These are phyloP conservation scores for Neonectria faginata DNA, from an alignment of 2,329 filamentous ascomycete genomes.

Conservation along the genomic window DNA sequence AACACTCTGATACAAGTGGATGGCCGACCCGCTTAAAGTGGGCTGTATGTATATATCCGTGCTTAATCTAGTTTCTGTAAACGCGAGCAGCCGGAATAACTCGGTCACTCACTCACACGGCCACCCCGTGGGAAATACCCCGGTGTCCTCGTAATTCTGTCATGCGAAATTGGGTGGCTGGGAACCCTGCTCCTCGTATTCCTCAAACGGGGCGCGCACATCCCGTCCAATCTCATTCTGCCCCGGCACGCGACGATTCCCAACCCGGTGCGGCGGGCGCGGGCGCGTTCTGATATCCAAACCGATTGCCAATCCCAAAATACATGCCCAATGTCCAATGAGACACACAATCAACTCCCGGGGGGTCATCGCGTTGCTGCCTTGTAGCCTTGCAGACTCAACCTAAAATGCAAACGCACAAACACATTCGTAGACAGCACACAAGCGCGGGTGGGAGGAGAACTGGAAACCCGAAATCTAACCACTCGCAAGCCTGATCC, in stretches of 20 bases:
- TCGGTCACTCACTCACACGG: not conserved
- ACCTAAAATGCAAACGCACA: not conserved
- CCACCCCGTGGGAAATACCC: not conserved
- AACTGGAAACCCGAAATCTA: slow-evolving; percentile 10
- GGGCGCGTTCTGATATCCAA: slow-evolving; percentile 24
- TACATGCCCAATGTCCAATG: slow-evolving; percentile 9
- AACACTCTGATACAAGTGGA: slow-evolving; percentile 26
- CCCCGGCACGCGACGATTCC: slow-evolving; percentile 38
- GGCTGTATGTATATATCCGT: slow-evolving; percentile 13
- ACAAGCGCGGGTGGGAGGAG: not conserved
- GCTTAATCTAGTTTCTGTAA: slow-evolving; percentile 19
- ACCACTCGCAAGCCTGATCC: not conserved
- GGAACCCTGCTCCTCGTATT: slow-evolving; percentile 14
- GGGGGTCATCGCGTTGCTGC: not conserved
- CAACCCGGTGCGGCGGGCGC: slow-evolving; percentile 31
- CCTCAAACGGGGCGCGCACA: slow-evolving; percentile 3
- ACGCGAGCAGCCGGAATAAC: slow-evolving; percentile 11
- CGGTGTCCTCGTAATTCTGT: not conserved
- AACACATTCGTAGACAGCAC: not conserved
- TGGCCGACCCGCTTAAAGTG: slow-evolving; percentile 25
- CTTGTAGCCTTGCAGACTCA: not conserved
- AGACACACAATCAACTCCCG: not conserved
- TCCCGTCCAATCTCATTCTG: slow-evolving; percentile 31
- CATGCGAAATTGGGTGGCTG: slow-evolving; percentile 22
- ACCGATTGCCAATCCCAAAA: slow-evolving; percentile 14